Conservation (phyloP, 73 alveolate genomes). For the Tetrahymena thermophila region DNA sequence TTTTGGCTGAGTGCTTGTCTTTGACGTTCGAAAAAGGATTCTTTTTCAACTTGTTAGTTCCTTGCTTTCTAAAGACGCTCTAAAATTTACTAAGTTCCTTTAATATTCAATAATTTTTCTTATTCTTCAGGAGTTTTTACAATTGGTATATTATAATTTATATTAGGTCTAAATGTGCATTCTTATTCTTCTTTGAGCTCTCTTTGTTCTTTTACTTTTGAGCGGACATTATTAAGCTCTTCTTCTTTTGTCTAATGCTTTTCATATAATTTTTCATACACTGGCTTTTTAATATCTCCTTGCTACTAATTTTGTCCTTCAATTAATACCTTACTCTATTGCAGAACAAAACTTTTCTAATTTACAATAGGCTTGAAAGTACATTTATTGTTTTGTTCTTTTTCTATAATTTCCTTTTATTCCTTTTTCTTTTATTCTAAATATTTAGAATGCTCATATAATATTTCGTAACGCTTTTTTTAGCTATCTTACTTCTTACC, state of each 20-base stretch:
- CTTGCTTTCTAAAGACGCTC: neutral
- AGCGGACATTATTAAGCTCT: neutral
- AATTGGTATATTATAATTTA: neutral
- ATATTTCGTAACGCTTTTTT: neutral
- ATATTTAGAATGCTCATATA: neutral
- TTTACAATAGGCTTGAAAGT: neutral
- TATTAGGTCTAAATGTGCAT: neutral
- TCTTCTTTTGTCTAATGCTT: neutral
- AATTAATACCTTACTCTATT: neutral
- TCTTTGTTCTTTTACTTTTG: neutral
- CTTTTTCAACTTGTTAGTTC: neutral
- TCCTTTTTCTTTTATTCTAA: neutral
- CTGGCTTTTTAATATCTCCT: neutral
- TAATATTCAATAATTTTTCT: neutral
- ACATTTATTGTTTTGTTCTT: neutral
- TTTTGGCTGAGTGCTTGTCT: neutral
- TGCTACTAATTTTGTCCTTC: neutral
- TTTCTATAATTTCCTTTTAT: neutral
- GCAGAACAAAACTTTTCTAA: neutral
- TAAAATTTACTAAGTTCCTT: neutral
- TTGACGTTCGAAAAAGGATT: neutral
- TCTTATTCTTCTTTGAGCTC: neutral
- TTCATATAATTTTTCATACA: neutral
- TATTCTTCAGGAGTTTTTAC: neutral
- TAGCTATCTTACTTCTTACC: neutral